phyloP scores from a whole-genome alignment of 2,329 filamentous ascomycete genomes.

The Trichoderma simmonsii region DNA sequence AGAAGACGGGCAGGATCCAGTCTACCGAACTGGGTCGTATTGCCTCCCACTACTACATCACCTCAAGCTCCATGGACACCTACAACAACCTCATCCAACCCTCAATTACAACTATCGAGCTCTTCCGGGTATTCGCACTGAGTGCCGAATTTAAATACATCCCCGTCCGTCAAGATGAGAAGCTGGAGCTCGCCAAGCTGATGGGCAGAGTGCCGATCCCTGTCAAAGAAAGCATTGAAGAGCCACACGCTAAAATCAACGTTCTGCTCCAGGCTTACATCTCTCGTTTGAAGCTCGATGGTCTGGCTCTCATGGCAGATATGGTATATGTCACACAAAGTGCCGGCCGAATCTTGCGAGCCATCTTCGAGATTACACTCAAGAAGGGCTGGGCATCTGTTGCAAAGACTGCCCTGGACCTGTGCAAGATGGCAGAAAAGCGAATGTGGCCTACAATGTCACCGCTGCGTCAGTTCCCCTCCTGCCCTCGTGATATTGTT shows the following conservation, averaged over 20 bases:
- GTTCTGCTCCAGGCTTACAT: slow-evolving; percentile 96
- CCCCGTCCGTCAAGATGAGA: slow-evolving; percentile 94
- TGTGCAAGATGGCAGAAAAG: slow-evolving; percentile 99
- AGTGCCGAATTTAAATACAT: slow-evolving; percentile 99
- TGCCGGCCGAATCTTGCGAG: slow-evolving; percentile 89
- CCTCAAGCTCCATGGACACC: slow-evolving; percentile 90
- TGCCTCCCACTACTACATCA: slow-evolving; percentile 98
- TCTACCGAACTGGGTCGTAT: slow-evolving; percentile 93
- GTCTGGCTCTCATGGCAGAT: slow-evolving; percentile 93
- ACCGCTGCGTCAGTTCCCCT: slow-evolving; percentile 83
- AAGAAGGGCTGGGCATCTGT: slow-evolving; percentile 96
- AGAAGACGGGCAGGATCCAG: slow-evolving; percentile 83
- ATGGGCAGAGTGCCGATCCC: slow-evolving; percentile 88
- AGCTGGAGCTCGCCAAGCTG: slow-evolving; percentile 90
- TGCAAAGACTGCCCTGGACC: slow-evolving; percentile 83
- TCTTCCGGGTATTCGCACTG: slow-evolving; percentile 93
- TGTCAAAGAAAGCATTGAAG: slow-evolving; percentile 96
- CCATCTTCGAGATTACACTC: slow-evolving; percentile 94
- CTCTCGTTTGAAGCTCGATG: slow-evolving; percentile 88
- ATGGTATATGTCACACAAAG: slow-evolving; percentile 99
- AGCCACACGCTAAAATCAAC: slow-evolving; percentile 97
- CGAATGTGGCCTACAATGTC: slow-evolving; percentile 99
- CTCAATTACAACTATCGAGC: slow-evolving; percentile 86
- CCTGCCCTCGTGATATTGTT: slow-evolving; percentile 78
- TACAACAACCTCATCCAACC: slow-evolving; percentile 96